These are phyloP conservation scores for Pestalotiopsis sp. DNA, from an alignment of 2,329 filamentous ascomycete genomes.

Conservation along the genomic window DNA sequence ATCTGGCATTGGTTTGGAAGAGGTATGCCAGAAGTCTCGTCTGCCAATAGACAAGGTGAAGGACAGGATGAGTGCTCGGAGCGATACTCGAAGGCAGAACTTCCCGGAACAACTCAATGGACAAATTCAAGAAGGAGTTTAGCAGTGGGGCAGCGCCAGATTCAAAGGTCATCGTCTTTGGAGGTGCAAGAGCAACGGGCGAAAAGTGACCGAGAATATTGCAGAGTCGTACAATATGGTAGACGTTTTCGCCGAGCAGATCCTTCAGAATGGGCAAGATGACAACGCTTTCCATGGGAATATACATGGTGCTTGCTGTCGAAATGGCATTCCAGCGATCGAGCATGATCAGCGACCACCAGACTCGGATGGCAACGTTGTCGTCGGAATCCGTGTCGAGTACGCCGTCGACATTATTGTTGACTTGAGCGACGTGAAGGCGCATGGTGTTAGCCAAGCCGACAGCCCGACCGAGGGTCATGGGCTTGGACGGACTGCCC, in stretches of 20 bases:
- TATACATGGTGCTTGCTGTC: conserved; percentile 63
- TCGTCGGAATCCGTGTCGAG: conserved; percentile 63
- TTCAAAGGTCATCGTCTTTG: conserved; percentile 44
- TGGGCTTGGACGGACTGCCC: conserved; percentile 51
- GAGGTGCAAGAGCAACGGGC: conserved; percentile 45
- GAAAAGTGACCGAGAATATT: conserved; percentile 61
- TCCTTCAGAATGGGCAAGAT: conserved; percentile 61
- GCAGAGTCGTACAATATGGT: conserved; percentile 65
- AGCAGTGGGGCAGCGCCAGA: conserved; percentile 45
- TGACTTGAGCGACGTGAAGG: conserved; percentile 51
- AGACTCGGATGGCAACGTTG: conserved; percentile 64
- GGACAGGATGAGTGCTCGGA: conserved; percentile 52
- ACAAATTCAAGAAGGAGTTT: conserved; percentile 54
- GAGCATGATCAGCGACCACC: conserved; percentile 73
- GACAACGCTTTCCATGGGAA: conserved; percentile 65
- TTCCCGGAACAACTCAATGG: conserved; percentile 68
- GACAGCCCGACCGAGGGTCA: conserved; percentile 67
- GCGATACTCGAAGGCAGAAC: conserved; percentile 62
- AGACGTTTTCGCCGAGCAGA: conserved; percentile 65
- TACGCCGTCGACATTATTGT: conserved; percentile 42
- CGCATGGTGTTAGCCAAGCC: conserved; percentile 68
- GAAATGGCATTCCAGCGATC: conserved; percentile 76
- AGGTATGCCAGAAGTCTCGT: conserved; percentile 67
- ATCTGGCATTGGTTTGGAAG: conserved; percentile 57
- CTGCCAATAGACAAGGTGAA: conserved; percentile 74